Percentiles rank a stretch among this genome's conserved stretches.
phyloP scores from a whole-genome alignment of 208 protist species.

The Vickermania ingenoplastis region DNA sequence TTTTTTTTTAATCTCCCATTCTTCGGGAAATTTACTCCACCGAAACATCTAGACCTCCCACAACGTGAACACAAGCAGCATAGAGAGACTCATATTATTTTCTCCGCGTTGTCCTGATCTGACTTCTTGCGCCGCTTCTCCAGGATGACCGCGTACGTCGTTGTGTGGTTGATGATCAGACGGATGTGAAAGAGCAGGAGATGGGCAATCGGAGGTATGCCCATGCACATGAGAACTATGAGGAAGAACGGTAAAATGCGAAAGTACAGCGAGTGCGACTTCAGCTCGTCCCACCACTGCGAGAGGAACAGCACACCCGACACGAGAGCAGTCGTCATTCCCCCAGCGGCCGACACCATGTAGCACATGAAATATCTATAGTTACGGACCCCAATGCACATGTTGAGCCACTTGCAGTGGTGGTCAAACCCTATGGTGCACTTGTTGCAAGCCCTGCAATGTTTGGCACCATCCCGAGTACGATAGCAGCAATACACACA shows the following conservation, averaged over 20 bases:
- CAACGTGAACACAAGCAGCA: no score
- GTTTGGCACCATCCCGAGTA: slow-evolving; percentile 50
- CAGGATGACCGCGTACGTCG: slow-evolving; percentile 63
- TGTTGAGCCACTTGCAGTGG: slow-evolving; percentile 90
- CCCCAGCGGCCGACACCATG: slow-evolving; percentile 16
- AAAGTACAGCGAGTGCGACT: slow-evolving; percentile 39
- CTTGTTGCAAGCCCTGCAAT: slow-evolving; percentile 88
- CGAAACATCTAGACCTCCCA: no score
- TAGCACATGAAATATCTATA: slow-evolving; percentile 70
- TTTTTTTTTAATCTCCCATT: no score
- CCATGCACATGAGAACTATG: slow-evolving; percentile 21
- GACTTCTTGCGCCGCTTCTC: slow-evolving; percentile 17
- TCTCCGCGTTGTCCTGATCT: no score
- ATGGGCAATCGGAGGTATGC: slow-evolving; percentile 27
- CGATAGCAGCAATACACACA: slow-evolving; percentile 54
- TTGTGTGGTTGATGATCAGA: slow-evolving; percentile 19
- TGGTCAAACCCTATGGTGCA: slow-evolving; percentile 86
- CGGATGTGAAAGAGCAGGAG: slow-evolving; percentile 61
- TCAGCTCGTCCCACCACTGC: slow-evolving; percentile 48
- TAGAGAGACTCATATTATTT: no score
- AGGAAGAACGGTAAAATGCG: slow-evolving; percentile 38
- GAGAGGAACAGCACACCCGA: slow-evolving; percentile 28
- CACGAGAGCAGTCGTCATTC: slow-evolving; percentile 15
- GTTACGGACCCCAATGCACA: slow-evolving; percentile 77
- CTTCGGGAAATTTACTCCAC: no score